A percentile compares a stretch with the other conserved stretches of the same genome.
Conservation (phyloP, 768 basidiomycete genomes). For the Rhodotorula babjevae region DNA sequence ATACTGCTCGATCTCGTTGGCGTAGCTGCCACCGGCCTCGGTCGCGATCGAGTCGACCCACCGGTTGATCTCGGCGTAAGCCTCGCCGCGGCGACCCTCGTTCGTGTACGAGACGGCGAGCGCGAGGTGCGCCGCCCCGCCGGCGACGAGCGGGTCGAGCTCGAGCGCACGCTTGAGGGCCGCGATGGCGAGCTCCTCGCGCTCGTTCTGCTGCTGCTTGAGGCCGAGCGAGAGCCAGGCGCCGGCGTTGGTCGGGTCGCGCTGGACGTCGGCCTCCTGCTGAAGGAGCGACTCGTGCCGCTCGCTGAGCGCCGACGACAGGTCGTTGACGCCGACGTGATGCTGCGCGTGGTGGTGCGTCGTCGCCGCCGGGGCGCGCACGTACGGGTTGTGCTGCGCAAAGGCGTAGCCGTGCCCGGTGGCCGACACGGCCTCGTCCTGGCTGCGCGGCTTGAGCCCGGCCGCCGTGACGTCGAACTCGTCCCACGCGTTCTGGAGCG, state of each 20-base stretch:
- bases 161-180: conserved; percentile 76
- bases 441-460: conserved; percentile 58
- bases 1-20: conserved; percentile 44
- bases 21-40: conserved; percentile 47
- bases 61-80: conserved; percentile 71
- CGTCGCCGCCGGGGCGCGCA: neutral
- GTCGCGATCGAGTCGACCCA: conserved; percentile 70
- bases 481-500: conserved; percentile 74
- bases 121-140: conserved; percentile 72
- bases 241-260: conserved; percentile 61
- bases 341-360: conserved; percentile 21
- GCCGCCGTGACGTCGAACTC: conserved; percentile 66
- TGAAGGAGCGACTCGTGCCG: conserved; percentile 69
- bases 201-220: conserved; percentile 96
- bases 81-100: conserved; percentile 67
- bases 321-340: neutral
- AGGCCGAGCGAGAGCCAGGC: conserved; percentile 92
- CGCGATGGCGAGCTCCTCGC: conserved; percentile 80
- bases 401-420: conserved; percentile 21
- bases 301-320: conserved; percentile 14
- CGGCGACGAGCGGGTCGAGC: conserved; percentile 64
- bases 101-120: conserved; percentile 87
- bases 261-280: conserved; percentile 82
- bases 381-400: conserved; percentile 39
- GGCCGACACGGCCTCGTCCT: conserved; percentile 6